These are phyloP conservation scores for Ustilago esculenta DNA, from an alignment of 1,284 basidiomycete genomes.

Conservation along the genomic window DNA sequence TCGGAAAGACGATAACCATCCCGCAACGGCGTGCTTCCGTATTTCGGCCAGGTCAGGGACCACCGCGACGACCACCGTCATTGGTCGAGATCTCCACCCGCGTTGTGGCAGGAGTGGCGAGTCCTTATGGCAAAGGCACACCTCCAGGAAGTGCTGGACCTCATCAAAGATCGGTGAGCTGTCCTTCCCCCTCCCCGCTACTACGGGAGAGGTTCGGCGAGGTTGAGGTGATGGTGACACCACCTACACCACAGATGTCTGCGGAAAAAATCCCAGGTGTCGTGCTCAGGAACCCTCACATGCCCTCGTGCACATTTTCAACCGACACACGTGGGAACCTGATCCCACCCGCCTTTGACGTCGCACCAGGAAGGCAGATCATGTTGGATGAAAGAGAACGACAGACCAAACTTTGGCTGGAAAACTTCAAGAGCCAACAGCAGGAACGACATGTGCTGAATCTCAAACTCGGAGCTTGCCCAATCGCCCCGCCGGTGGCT, in stretches of 20 bases:
- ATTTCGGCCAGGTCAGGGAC: slow-evolving; percentile 12
- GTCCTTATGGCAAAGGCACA: neutral
- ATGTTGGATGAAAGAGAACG: slow-evolving; percentile 21
- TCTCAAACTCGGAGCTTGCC: slow-evolving; percentile 13
- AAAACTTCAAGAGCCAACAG: slow-evolving; percentile 16
- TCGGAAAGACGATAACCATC: slow-evolving; percentile 11
- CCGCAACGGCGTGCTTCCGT: slow-evolving; percentile 19
- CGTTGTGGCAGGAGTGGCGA: slow-evolving; percentile 3
- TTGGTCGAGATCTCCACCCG: slow-evolving; percentile 31
- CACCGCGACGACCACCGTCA: slow-evolving; percentile 28
- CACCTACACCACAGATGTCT: slow-evolving; percentile 26
- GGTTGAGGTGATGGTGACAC: slow-evolving; percentile 39
- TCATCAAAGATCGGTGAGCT: slow-evolving; percentile 27
- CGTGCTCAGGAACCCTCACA: slow-evolving; percentile 17
- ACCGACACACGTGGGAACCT: slow-evolving; percentile 25
- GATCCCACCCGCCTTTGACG: slow-evolving; percentile 28
- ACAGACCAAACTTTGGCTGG: slow-evolving; percentile 19
- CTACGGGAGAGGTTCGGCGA: slow-evolving; percentile 15
- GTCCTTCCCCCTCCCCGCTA: slow-evolving; percentile 19
- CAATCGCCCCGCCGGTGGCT: slow-evolving; percentile 17
- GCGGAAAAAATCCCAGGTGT: slow-evolving; percentile 20
- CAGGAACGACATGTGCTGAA: slow-evolving; percentile 3
- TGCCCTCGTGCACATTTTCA: slow-evolving; percentile 4
- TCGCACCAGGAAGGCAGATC: slow-evolving; percentile 28
- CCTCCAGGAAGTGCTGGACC: slow-evolving; percentile 2